Evolutionary conservation across 108 stramenopile species (phyloP).

Genomic region (Nannochloropsis oceanica): DNA sequence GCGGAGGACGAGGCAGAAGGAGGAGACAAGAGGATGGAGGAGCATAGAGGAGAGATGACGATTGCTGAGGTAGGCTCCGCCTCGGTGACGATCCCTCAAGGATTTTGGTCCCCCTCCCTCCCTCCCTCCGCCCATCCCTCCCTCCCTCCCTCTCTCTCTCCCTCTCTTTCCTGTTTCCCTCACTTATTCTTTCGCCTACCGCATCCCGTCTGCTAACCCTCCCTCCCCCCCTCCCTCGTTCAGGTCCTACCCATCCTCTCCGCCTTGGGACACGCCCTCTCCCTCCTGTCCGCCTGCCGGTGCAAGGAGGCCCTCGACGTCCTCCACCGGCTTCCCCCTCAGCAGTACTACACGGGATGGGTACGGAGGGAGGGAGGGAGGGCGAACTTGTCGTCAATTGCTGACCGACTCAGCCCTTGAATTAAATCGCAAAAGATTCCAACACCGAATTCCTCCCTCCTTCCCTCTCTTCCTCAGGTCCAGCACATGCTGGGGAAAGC

Average conservation of each 20-base stretch:
- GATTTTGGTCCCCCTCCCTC: neutral
- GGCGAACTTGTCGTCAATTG: neutral
- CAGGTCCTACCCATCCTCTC: neutral
- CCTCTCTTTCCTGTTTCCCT: neutral
- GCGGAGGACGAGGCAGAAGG: neutral
- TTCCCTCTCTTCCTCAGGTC: neutral
- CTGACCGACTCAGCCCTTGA: too few relatives aligned
- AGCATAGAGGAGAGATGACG: neutral
- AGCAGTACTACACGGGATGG: conserved; percentile 77
- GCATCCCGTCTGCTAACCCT: neutral
- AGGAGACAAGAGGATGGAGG: neutral
- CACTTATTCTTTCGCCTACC: neutral
- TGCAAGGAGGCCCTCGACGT: conserved; percentile 58
- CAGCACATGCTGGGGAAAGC: conserved; percentile 75
- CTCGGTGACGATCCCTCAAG: too few relatives aligned
- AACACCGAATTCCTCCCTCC: neutral
- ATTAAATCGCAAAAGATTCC: neutral
- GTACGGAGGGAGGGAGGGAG: conserved; percentile 34
- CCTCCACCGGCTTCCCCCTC: conserved; percentile 53
- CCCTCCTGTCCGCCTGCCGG: conserved; percentile 34
- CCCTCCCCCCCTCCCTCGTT: neutral
- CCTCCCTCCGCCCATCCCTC: too few relatives aligned
- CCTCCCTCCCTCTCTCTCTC: too few relatives aligned
- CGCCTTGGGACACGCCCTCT: neutral
- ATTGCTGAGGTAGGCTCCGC: neutral